These are phyloP conservation scores for Ustanciosporium gigantosporum DNA, from an alignment of 1,284 basidiomycete species.

Conservation along the genomic window DNA sequence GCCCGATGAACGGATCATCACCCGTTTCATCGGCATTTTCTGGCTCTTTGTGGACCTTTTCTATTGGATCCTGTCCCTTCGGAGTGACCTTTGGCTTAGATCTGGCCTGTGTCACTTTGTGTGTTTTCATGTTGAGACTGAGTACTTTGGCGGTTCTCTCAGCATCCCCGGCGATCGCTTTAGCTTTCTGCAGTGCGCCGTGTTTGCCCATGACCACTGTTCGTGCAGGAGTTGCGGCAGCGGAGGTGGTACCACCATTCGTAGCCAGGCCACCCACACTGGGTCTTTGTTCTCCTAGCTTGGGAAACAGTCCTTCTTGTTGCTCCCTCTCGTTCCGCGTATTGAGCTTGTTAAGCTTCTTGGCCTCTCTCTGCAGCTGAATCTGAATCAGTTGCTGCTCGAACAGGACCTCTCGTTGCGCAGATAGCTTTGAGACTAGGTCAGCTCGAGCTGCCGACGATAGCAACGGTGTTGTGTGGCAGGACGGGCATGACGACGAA, in stretches of 20 bases:
- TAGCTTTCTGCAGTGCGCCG: constrained; percentile 28
- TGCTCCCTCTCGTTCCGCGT: constrained; percentile 10
- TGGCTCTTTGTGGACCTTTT: not conserved
- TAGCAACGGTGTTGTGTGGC: constrained; percentile 21
- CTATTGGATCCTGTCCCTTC: not conserved
- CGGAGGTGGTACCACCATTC: not conserved
- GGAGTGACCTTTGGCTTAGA: constrained; percentile 4
- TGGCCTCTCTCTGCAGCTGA: constrained; percentile 21
- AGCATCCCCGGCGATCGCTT: constrained; percentile 29
- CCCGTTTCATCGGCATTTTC: constrained; percentile 5
- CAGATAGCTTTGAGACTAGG: constrained; percentile 21
- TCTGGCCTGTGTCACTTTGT: constrained; percentile 22
- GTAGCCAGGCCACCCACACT: too few species aligned
- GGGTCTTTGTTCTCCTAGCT: constrained; percentile 23
- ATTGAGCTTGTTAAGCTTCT: constrained; percentile 16
- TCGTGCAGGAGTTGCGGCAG: not conserved
- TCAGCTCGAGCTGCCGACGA: constrained; percentile 17
- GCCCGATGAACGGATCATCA: constrained; percentile 19
- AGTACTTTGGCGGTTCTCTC: constrained; percentile 36
- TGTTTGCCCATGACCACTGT: constrained; percentile 26
- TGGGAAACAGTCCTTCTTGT: constrained; percentile 21
- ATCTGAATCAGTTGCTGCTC: constrained; percentile 38
- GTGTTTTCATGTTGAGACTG: constrained; percentile 41
- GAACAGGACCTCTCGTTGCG: constrained; percentile 19
- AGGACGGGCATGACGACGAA: constrained; percentile 20